Base-by-base conservation (phyloP, 345 rosid genomes). In the Lumnitzera littorea region DNA sequence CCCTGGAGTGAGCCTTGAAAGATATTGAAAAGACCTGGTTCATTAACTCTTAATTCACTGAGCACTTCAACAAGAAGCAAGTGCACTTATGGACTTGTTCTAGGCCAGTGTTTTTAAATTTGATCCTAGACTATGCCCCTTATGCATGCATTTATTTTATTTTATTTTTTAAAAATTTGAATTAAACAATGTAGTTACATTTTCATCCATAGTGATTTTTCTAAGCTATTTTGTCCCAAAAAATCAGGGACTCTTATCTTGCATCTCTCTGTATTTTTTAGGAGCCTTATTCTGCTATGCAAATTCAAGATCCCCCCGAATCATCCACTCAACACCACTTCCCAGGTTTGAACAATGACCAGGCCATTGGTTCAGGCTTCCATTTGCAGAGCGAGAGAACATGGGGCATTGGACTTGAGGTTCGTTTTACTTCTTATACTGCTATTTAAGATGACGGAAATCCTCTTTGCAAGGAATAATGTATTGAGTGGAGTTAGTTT, bases 401-500 rank as follows among this genome's bases (percentile, higher is more conserved):
- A 82, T 94, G 96, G 95, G 88, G 91, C 71, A 92, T 94, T 67
- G 97, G 99, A 60, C 85, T 94, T 64, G 91, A 87, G 89, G 98
- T 91, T 51, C 53, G 50, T 49, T 15, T 70, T 51, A 54, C 27
- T 47, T 2, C 51, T 50, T 29, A n/a, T 6, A n/a, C 46, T 13
- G 43, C 15, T 16, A 43, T 60, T 15, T 60, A 48, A 43, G n/a
- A 23, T 53, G 17, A 50, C 46, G n/a, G 43, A 36, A 36, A 9
- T 36, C 43, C 7, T 9, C 43, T 36, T 36, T 41, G 49, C 48
- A 0, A 57, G 15, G 46, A 41, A 36, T 48, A n/a, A 57, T 17
- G 49, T 57, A 57, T 12, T 41, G 49, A 57, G 24, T 36, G 43
- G 43, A 36, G 43, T 36, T 36, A 36, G 43, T 36, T 36, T 7